Base-by-base conservation (phyloP, 768 basidiomycete species). In the Hebeloma cylindrosporum region DNA sequence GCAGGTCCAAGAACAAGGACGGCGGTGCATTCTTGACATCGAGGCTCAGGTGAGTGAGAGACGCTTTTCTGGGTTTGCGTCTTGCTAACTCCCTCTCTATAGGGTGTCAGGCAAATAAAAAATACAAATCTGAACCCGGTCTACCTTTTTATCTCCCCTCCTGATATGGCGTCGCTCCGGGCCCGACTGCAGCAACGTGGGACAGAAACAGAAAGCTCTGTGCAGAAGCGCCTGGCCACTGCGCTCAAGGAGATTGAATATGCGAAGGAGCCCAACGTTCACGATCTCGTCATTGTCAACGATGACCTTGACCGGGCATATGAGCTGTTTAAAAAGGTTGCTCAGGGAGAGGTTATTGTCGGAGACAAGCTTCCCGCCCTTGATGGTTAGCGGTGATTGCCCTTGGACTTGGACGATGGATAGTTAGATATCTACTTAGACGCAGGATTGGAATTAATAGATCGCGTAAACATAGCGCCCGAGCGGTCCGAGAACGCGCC, bases 51-150 rank as follows among this genome's bases (percentile, higher is more conserved):
- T 89, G 60, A 45, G 73, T 68, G 35, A 21, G 13, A n/a, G 7
- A 22, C 11, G 31, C 16, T 51, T 27, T 25, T 26, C 34, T 13
- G 23, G n/a, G 11, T 25, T 35, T 28, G 27, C 10, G 25, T 14
- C 32, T 33, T 43, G 31, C 33, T 53, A 50, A 42, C 23, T 30
- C n/a, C n/a, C n/a, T n/a, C n/a, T 39, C 47, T 41, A 26, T 65
- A 94, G 91, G 95, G 95, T 38, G 90, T 98, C 48, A 85, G 82
- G 46, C 89, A 94, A 66, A 85, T 97, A 59, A 96, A 94, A 62
- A 70, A 79, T 40, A 91, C 91, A 21, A 65, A 77, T 42, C 70
- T 97, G 26, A 78, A 89, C 60, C 89, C 94, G 11, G 75, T 96
- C 51, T 96, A 85, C 65, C 77, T 94, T 51, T 98, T 98, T 69